Base-by-base conservation (phyloP, 768 basidiomycete genomes). In the Pleurotus citrinopileatus region DNA sequence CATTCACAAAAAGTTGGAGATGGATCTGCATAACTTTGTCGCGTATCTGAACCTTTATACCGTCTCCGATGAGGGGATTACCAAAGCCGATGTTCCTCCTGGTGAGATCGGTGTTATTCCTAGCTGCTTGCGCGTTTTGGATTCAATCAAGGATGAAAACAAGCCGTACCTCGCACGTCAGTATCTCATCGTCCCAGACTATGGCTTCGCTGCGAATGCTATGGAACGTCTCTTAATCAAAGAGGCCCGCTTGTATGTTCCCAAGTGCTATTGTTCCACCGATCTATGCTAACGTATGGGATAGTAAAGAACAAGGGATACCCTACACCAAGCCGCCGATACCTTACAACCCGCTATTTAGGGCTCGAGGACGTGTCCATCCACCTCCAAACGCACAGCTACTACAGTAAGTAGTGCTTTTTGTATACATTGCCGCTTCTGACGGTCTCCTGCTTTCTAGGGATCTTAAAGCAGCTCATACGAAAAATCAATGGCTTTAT, bases 91-190 rank as follows among this genome's bases (percentile, higher is more conserved):
- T 13, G 28, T 26, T 6, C 27, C 27, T 2, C 47, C 25, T 5
- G 43, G 13, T 17, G 28, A 32, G 27, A n/a, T 36, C 23, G 34
- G 28, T 15, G 20, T 50, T 12, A 50, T 50, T 23, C 47, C 47
- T 1, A 12, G 15, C n/a, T 50, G 47, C 17, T 32, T 50, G 34
- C 15, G 28, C 5, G 27, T 50, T 7, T 36, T 50, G 47, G 47
- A 50, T n/a, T 15, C 8, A 2, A 22, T 50, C n/a, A 50, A 50
- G 23, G 28, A 50, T 26, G 47, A 50, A 27, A 50, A 50, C 34
- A 29, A 36, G 3, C 47, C 47, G 4, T 17, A 29, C 13, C 47
- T 50, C 20, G 17, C 34, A 17, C 47, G 47, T 10, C n/a, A 7
- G 7, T 50, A 32, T n/a, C 34, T 50, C 8, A 20, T 12, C 22